Conservation (phyloP, 441 rosid species). For the Croton setiger region DNA sequence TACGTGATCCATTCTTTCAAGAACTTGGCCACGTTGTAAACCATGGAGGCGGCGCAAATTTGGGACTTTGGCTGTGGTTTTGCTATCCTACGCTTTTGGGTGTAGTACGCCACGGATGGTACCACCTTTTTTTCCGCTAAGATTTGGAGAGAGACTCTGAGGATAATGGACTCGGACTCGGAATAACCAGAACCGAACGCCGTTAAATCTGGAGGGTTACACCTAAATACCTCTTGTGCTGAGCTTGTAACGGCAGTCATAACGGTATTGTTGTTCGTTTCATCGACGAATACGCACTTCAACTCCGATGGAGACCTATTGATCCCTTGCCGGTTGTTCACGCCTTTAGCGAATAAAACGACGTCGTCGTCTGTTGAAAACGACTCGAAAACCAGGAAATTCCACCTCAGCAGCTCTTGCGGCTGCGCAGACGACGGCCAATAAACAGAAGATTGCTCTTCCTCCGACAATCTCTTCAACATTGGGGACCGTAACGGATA, state of each 20-base stretch:
- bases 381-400: constrained; percentile 59
- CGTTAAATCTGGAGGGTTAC: constrained; percentile 46
- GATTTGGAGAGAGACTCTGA: constrained; percentile 53
- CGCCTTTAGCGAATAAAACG: constrained; percentile 67
- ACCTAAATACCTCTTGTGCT: constrained; percentile 77
- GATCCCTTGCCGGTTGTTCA: constrained; percentile 51
- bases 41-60: constrained; percentile 78
- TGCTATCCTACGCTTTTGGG: constrained; percentile 25
- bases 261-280: constrained; percentile 24
- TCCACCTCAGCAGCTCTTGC: constrained; percentile 46
- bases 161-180: neutral
- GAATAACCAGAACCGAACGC: constrained; percentile 5
- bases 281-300: constrained; percentile 55
- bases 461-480: constrained; percentile 28
- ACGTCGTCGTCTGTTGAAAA: constrained; percentile 66
- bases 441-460: constrained; percentile 8
- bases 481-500: constrained; percentile 48
- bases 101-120: constrained; percentile 69
- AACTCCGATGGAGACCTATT: constrained; percentile 42
- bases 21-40: constrained; percentile 68
- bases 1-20: constrained; percentile 74
- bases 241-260: constrained; percentile 68
- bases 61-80: constrained; percentile 18
- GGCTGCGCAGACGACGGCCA: constrained; percentile 17
- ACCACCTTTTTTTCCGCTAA: constrained; percentile 24